Evolutionary conservation across 2,329 filamentous ascomycete species (phyloP).

Genomic region (Myriangium duriaei): DNA sequence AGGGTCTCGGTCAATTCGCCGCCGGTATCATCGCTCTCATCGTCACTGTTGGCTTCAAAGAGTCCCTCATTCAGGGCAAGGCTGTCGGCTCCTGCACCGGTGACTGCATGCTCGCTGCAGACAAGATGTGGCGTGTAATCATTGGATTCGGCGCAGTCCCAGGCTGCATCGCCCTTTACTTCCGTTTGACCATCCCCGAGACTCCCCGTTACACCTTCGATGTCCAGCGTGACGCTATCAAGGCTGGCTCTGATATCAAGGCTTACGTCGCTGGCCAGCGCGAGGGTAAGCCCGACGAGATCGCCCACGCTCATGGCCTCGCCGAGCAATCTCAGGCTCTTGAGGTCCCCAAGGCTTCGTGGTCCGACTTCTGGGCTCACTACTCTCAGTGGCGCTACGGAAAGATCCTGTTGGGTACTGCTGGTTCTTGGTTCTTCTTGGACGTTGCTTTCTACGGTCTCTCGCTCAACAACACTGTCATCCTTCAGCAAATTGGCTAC

Average conservation of each 20-base stretch:
- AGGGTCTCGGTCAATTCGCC: slow-evolving; percentile 67
- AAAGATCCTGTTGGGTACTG: slow-evolving; percentile 63
- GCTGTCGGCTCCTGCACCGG: slow-evolving; percentile 46
- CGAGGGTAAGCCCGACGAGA: slow-evolving; percentile 53
- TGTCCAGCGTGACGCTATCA: slow-evolving; percentile 59
- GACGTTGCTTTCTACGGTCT: slow-evolving; percentile 49
- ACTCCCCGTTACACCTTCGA: slow-evolving; percentile 83
- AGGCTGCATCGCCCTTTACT: slow-evolving; percentile 71
- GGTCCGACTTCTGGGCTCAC: slow-evolving; percentile 57
- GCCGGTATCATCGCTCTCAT: slow-evolving; percentile 68
- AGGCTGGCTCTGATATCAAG: slow-evolving; percentile 59
- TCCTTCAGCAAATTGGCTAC: slow-evolving; percentile 61
- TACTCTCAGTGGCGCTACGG: slow-evolving; percentile 61
- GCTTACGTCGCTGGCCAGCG: slow-evolving; percentile 58
- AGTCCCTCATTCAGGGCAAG: slow-evolving; percentile 22
- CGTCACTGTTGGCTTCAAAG: slow-evolving; percentile 29
- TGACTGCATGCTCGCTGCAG: slow-evolving; percentile 56
- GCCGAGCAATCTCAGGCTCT: slow-evolving; percentile 43
- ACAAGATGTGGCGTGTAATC: slow-evolving; percentile 78
- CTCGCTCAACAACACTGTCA: slow-evolving; percentile 62
- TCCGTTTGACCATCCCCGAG: slow-evolving; percentile 75
- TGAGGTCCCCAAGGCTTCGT: slow-evolving; percentile 57
- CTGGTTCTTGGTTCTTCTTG: slow-evolving; percentile 73
- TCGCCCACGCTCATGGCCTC: slow-evolving; percentile 48
- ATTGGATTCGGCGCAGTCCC: slow-evolving; percentile 74